A percentile compares a stretch with the other conserved stretches of the same genome.
phyloP scores from a whole-genome alignment of 2,329 filamentous ascomycete genomes.

The Sordariomycetes sp. region DNA sequence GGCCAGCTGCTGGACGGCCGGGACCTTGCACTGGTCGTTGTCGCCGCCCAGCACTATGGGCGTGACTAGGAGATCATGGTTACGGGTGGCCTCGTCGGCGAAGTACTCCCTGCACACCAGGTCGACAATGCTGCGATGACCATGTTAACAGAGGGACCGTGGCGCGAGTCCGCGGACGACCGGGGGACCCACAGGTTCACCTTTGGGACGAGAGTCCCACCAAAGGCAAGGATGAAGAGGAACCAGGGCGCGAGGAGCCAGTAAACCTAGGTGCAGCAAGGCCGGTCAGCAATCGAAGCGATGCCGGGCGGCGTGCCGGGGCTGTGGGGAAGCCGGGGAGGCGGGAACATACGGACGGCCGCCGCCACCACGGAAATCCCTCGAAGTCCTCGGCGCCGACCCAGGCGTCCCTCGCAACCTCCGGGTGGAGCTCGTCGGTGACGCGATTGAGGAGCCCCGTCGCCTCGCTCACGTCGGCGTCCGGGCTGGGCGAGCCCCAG shows the following conservation, averaged over 20 bases:
- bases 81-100: slow-evolving; percentile 47
- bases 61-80: slow-evolving; percentile 48
- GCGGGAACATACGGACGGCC: slow-evolving; percentile 40
- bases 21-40: slow-evolving; percentile 70
- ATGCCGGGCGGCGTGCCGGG: neutral
- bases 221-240: slow-evolving; percentile 76
- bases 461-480: slow-evolving; percentile 19
- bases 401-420: slow-evolving; percentile 27
- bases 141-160: slow-evolving; percentile 5
- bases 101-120: slow-evolving; percentile 81
- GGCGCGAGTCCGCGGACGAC: neutral
- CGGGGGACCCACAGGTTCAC: slow-evolving; percentile 56
- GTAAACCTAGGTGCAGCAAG: slow-evolving; percentile 45
- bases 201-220: slow-evolving; percentile 75
- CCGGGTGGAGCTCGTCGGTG: slow-evolving; percentile 7
- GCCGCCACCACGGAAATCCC: slow-evolving; percentile 49
- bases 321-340: neutral
- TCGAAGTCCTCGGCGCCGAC: slow-evolving; percentile 46
- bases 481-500: neutral
- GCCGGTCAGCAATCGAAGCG: neutral
- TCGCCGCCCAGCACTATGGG: slow-evolving; percentile 58
- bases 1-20: slow-evolving; percentile 69
- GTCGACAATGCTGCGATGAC: slow-evolving; percentile 50
- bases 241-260: slow-evolving; percentile 78
- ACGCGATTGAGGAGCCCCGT: slow-evolving; percentile 25